Evolutionary conservation across 1,284 basidiomycete species (phyloP).

Genomic region (Pisolithus thermaeus): DNA sequence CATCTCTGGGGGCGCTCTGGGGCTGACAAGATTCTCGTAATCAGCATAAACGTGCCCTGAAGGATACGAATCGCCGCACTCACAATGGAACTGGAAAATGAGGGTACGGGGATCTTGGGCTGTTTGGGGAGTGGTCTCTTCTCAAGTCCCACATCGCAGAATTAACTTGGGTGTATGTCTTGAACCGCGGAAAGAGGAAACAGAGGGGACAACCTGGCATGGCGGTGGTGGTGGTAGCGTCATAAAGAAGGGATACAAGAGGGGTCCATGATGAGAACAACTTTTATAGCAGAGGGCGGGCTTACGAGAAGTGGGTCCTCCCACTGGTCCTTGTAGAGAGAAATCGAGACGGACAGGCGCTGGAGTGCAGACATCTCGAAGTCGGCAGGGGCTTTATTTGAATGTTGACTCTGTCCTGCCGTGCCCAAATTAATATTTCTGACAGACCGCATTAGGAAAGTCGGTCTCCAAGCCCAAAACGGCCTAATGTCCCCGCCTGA

Average conservation of each 20-base stretch:
- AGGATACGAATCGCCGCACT: slow-evolving; percentile 5
- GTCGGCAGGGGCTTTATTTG: slow-evolving; percentile 27
- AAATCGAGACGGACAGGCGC: slow-evolving; percentile 11
- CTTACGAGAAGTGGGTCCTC: slow-evolving; percentile 16
- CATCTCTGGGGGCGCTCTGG: slow-evolving; percentile 8
- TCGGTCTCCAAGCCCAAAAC: no score
- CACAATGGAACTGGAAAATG: slow-evolving; percentile 17
- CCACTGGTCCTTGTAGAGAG: slow-evolving; percentile 23
- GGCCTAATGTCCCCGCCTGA: no score
- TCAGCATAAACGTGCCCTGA: slow-evolving; percentile 2
- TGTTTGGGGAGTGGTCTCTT: slow-evolving; percentile 13
- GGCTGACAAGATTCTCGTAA: slow-evolving; percentile 4
- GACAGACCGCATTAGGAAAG: no score
- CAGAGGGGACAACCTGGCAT: slow-evolving; percentile 29
- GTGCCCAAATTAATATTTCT: no score
- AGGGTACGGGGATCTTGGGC: slow-evolving; percentile 10
- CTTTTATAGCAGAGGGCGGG: slow-evolving; percentile 1
- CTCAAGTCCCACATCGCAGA: slow-evolving; percentile 25
- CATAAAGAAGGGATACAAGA: slow-evolving; percentile 1
- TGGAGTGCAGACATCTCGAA: slow-evolving; percentile 16
- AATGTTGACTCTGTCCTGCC: slow-evolving; percentile 4
- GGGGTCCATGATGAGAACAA: slow-evolving; percentile 16
- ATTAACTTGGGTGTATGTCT: slow-evolving; percentile 28
- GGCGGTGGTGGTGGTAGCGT: slow-evolving; percentile 12
- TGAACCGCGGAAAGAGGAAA: slow-evolving; percentile 30